These are phyloP conservation scores for Ensete glaucum DNA, from an alignment of 176 grass and related monocot species.

Conservation along the genomic window DNA sequence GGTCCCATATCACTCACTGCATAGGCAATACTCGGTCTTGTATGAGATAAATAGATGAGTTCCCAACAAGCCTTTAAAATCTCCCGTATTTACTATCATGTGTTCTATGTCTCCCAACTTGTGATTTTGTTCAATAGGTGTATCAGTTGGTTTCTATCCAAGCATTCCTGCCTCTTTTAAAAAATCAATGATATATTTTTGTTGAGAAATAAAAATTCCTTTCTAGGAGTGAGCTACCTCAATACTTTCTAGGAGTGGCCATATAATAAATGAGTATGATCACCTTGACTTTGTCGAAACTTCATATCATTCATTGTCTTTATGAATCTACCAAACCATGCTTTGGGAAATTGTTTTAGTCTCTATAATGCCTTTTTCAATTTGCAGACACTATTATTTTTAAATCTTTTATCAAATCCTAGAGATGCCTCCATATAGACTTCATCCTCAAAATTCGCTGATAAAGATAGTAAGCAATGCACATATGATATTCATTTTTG, in stretches of 20 bases:
- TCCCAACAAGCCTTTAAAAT: neutral
- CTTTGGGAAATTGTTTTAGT: neutral
- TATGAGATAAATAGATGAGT: neutral
- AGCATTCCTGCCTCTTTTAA: neutral
- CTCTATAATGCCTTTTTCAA: neutral
- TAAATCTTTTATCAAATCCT: neutral
- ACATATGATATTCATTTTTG: neutral
- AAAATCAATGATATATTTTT: neutral
- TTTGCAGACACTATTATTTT: neutral
- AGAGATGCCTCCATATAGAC: neutral
- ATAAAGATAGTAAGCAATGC: neutral
- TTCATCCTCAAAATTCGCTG: neutral
- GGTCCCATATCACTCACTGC: neutral
- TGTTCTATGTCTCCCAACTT: too few relatives aligned
- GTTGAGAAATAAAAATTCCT: neutral
- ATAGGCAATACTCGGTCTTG: neutral
- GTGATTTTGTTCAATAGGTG: too few relatives aligned
- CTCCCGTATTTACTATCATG: too few relatives aligned
- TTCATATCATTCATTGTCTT: neutral
- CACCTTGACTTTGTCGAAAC: neutral
- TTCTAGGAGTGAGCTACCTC: neutral
- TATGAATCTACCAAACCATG: neutral
- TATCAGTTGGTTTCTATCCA: neutral
- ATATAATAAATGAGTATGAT: neutral
- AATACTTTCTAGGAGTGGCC: neutral